Evolutionary conservation across 768 basidiomycete species (phyloP).

Genomic region (Panaeolus papilionaceus): DNA sequence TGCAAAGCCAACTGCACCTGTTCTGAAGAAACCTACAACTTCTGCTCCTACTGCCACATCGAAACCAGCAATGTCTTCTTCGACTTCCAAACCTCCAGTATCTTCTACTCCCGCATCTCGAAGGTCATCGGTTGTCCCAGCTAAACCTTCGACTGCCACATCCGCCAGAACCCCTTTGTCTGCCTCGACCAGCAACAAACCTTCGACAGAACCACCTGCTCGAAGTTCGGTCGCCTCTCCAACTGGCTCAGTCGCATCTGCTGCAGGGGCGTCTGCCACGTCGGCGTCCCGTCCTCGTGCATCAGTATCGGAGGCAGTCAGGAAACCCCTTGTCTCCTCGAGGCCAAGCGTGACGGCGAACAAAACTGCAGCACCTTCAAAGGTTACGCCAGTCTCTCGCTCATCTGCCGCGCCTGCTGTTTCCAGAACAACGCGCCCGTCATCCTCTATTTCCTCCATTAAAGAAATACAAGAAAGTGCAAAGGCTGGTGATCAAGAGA

Average conservation of each 20-base stretch:
- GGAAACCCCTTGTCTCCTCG: constrained; percentile 50
- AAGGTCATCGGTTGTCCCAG: constrained; percentile 52
- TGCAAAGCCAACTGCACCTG: constrained; percentile 29
- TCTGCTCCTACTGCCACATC: constrained; percentile 43
- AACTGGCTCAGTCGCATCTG: constrained; percentile 53
- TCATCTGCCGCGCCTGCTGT: constrained; percentile 39
- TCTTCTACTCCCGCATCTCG: constrained; percentile 40
- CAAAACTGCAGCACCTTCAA: constrained; percentile 40
- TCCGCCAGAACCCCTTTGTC: constrained; percentile 43
- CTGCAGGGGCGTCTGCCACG: constrained; percentile 47
- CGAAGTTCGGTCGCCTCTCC: constrained; percentile 66
- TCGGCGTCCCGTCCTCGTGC: constrained; percentile 63
- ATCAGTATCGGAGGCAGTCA: constrained; percentile 69
- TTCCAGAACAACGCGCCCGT: constrained; percentile 50
- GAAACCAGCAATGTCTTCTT: constrained; percentile 44
- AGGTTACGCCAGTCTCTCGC: constrained; percentile 35
- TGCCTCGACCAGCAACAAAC: constrained; percentile 46
- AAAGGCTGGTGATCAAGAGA: constrained; percentile 15
- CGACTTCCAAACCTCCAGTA: constrained; percentile 13
- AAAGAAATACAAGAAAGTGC: constrained; percentile 69
- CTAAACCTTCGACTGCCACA: constrained; percentile 44
- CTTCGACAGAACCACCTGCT: constrained; percentile 37
- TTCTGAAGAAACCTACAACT: constrained; percentile 33
- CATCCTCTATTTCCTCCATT: constrained; percentile 76
- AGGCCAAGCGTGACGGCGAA: constrained; percentile 47